Evolutionary conservation across 2,329 filamentous ascomycete species (phyloP), one percentile per base, ranked within the genome.

Genomic region (Zymoseptoria tritici): DNA sequence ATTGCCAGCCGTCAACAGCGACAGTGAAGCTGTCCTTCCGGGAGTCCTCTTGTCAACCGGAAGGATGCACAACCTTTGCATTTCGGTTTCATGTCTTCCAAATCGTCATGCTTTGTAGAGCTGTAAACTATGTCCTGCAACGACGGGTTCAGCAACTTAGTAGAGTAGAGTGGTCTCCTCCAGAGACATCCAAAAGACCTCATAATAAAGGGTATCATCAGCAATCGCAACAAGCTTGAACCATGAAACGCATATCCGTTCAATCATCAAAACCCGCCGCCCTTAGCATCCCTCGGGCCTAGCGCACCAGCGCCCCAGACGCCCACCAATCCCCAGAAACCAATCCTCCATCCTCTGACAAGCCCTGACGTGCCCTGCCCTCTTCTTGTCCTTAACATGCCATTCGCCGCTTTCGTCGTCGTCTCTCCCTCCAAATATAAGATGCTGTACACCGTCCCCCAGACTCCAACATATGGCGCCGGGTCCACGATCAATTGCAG

Each of bases 361-460:
- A 90, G 77, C 0, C 88, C 88, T 50, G 85, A 79, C 8, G 86
- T 71, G 3, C 88, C 88, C 70, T 90, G 88, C 0, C 88, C 88
- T 67, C 82, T 84, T 57, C 78, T 72, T 55, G 77, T 78, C 56
- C 79, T 77, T 53, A 72, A 53, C 73, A 74, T 59, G 62, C 67
- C 62, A 52, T 66, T 69, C 64, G 68, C 52, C 69, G 76, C 59
- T 67, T 73, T 68, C 60, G 64, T 67, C 36, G 63, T 67, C 22
- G 62, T 84, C 78, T 61, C 77, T 7, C 94, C 94, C 73, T 99
- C 94, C 68, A 95, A 89, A 42, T 87, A 82, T 1, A 89, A 82
- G 62, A 99, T 94, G 61, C 84, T 84, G 80, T 91, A 93, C 83
- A 97, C 92, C 2, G 93, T 97, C 2, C 91, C 90, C n/a, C 94